These are phyloP conservation scores for Solanum virginianum DNA, from an alignment of 257 asterid genomes.

Conservation along the genomic window DNA sequence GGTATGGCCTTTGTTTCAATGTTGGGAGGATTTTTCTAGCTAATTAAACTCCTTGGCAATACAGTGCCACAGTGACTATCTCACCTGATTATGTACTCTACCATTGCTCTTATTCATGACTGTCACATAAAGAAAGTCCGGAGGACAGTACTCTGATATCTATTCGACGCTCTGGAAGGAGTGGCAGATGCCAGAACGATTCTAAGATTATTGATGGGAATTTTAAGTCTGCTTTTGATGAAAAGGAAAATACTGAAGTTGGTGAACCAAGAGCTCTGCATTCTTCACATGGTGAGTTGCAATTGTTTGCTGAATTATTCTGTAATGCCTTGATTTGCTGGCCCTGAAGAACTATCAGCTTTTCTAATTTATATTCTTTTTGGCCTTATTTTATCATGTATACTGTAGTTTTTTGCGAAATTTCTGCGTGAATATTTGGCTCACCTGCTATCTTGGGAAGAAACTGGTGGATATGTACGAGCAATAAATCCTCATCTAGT, in stretches of 20 bases:
- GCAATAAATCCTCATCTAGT: not conserved
- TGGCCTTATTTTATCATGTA: not conserved
- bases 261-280: slow-evolving; percentile 23
- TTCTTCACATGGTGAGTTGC: slow-evolving; percentile 28
- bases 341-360: not conserved
- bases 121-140: slow-evolving; percentile 31
- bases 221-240: slow-evolving; percentile 22
- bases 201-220: slow-evolving; percentile 34
- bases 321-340: not conserved
- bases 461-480: not conserved
- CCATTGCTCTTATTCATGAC: slow-evolving; percentile 18
- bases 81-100: not conserved
- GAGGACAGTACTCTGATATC: slow-evolving; percentile 36
- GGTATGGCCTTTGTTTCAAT: slow-evolving; percentile 18
- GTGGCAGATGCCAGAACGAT: slow-evolving; percentile 54
- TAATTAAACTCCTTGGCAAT: not conserved
- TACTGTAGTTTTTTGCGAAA: not conserved
- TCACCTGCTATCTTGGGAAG: not conserved
- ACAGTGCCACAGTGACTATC: not conserved
- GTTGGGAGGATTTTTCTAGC: not conserved
- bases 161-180: slow-evolving; percentile 59
- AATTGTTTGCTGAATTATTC: not conserved
- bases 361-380: not conserved
- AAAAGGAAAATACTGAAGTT: slow-evolving; percentile 40
- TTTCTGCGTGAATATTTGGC: not conserved